Base-by-base conservation (phyloP, 2,329 filamentous ascomycete genomes). In the Alternaria alternata region DNA sequence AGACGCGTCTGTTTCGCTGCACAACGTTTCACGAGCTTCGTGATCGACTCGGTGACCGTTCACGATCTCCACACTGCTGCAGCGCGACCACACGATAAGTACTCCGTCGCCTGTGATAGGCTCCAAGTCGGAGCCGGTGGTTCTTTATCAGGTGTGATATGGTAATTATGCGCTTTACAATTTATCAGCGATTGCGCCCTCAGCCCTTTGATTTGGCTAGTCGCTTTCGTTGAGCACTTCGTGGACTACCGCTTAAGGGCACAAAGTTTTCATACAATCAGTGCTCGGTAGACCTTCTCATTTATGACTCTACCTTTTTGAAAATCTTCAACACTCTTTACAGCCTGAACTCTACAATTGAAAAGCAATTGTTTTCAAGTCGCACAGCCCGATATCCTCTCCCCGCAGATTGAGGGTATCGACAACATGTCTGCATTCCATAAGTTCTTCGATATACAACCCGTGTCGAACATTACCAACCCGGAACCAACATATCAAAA, bases 401-500 rank as follows among this genome's bases (percentile, higher is more conserved):
- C 22, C 42, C 24, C 34, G 22, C 6, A 48, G 43, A 18, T 9
- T 26, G 51, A n/a, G 26, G 49, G 4, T 7, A 36, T 30, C 59
- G 76, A 38, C 18, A 81, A 81, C 78, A 66, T 78, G 43, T 65
- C 73, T 61, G 22, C 65, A 64, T 71, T 83, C 24, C 79, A 79
- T 20, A 74, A 77, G 20, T 68, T 83, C 26, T 73, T 84, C 53
- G 75, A 81, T 46, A 78, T 84, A 26, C 80, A 84, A 41, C 75
- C 76, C 51, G 60, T 66, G 6, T 63, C 72, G 14, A 59, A 67
- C 5, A 69, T 83, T 39, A 58, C 76, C 26, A 80, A 72, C 34
- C 81, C 81, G 11, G 75, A 79, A 26, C 72, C 78, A 7, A 78
- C 78, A 42, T 72, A 63, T 53, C 73, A 72, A 39, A 75, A 77